Base-by-base conservation (phyloP, 2,329 filamentous ascomycete species). In the Aspergillus neotritici region DNA sequence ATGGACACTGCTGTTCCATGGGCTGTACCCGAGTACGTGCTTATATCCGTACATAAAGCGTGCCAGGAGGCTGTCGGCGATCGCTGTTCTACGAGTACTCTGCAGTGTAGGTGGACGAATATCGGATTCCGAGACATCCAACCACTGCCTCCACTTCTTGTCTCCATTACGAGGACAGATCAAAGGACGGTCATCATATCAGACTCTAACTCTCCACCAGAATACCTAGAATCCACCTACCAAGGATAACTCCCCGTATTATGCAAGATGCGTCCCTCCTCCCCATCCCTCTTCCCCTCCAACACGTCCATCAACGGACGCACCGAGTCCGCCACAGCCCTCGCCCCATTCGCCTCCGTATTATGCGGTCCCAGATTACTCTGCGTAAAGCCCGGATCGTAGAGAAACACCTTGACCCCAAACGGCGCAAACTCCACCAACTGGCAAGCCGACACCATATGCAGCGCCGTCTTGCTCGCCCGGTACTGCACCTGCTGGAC, bases 401-500 rank as follows among this genome's bases (percentile, higher is more conserved):
- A 48, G 7, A 46, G 25, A 30, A 46, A 40, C 5, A 48, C 46
- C 28, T 39, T 46, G 13, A 48, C 37, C 10, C 39, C 46, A 9
- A 31, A 17, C 13, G 46, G 43, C 11, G 42, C 43, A 25, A 46
- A 48, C 21, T 48, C 46, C 1, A 46, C 46, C 32, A 35, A 35
- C 40, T 42, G 40, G 30, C 40, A 44, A 11, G 40, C 15, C 13
- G 42, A 25, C 8, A 72, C 52, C 58, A 70, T 68, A 29, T 72
- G 67, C 8, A 71, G 32, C 0, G 67, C 70, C 1, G 68, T 64
- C 43, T 73, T 73, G 54, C 66, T 70, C 3, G 58, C 49, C 15
- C 64, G 54, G 35, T 73, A 73, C 2, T 56, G 52, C 41, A 60
- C 63, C 44, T 61, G 63, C 17, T 68, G 65, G 12, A 51, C 48